Base-by-base conservation (phyloP, 306 rosid species). In the Prunus salicina region DNA sequence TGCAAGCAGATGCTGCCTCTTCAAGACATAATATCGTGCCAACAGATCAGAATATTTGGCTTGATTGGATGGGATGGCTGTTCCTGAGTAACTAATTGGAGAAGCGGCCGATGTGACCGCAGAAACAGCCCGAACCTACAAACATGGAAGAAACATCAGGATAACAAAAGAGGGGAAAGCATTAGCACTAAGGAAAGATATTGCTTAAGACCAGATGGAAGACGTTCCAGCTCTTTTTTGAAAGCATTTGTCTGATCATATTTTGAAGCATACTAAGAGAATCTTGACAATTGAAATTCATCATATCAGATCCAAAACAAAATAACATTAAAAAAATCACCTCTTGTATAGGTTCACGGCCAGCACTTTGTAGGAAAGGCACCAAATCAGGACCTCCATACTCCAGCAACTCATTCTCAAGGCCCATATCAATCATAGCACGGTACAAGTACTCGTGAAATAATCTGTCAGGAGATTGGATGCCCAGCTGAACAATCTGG, bases 351-450 rank as follows among this genome's bases (percentile, higher is more conserved):
- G 93, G 86, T 79, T 80, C 88, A 73, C 87, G 87, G 46, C 96
- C 97, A 72, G 97, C 96, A 84, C 81, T 89, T 84, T 95, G 93
- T 75, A 95, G 84, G 80, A 95, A 95, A 25, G 97, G 87, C 68
- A 92, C 88, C 87, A 95, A 86, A 86, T 95, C 98, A 67, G 97
- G 95, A 74, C 99, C 99, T 69, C 99, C 99, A 67, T 86, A 91
- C 82, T 95, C 99, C 73, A 95, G 78, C 84, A 95, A 87, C 80
- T 89, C 97, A 83, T 88, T 84, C 80, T 95, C 99, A 78, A 95
- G 97, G 70, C 97, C 99, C 76, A 92, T 84, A 74, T 92, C 96
- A 78, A 95, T 92, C 99, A 95, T 92, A 65, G 98, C 91, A 75
- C 85, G 88, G 82, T 95, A 95, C 71, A 95, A 87, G 85, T 90